Conservation (phyloP, 2,329 filamentous ascomycete species). For the Fusarium torulosum region DNA sequence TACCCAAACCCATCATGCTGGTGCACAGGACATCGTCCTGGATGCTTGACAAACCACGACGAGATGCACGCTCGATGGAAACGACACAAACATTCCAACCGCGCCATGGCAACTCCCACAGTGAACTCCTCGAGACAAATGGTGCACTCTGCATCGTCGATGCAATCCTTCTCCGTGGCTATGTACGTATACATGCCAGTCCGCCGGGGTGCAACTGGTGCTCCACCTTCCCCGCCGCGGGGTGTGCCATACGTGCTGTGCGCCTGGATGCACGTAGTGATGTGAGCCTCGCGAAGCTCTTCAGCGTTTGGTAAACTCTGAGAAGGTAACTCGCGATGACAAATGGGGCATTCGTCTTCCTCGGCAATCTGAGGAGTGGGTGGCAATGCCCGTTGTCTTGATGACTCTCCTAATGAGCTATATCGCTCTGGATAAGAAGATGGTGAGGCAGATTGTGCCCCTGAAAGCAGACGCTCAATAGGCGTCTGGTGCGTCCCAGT, state of each 20-base stretch:
- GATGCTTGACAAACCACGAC: constrained; percentile 72
- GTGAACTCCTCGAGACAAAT: constrained; percentile 77
- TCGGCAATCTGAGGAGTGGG: constrained; percentile 69
- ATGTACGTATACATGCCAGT: constrained; percentile 74
- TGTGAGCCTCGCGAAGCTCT: constrained; percentile 67
- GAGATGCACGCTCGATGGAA: constrained; percentile 73
- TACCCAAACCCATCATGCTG: constrained; percentile 73
- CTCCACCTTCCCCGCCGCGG: constrained; percentile 44
- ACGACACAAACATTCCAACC: constrained; percentile 74
- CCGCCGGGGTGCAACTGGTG: constrained; percentile 57
- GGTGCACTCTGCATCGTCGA: constrained; percentile 75
- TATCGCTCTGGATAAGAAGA: constrained; percentile 52
- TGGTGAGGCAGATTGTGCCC: constrained; percentile 51
- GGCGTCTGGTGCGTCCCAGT: constrained; percentile 53
- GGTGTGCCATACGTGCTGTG: constrained; percentile 64
- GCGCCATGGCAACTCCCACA: constrained; percentile 72
- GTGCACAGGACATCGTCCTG: constrained; percentile 74
- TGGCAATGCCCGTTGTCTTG: constrained; percentile 56
- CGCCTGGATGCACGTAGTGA: constrained; percentile 67
- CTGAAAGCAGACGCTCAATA: constrained; percentile 57
- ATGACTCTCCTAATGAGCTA: constrained; percentile 51
- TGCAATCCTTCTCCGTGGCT: constrained; percentile 76
- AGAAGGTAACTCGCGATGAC: constrained; percentile 77
- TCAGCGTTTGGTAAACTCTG: constrained; percentile 66
- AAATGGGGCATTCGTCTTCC: constrained; percentile 84